These are phyloP conservation scores for Cryphonectria nitschkei DNA, from an alignment of 2,329 filamentous ascomycete genomes.

Conservation along the genomic window DNA sequence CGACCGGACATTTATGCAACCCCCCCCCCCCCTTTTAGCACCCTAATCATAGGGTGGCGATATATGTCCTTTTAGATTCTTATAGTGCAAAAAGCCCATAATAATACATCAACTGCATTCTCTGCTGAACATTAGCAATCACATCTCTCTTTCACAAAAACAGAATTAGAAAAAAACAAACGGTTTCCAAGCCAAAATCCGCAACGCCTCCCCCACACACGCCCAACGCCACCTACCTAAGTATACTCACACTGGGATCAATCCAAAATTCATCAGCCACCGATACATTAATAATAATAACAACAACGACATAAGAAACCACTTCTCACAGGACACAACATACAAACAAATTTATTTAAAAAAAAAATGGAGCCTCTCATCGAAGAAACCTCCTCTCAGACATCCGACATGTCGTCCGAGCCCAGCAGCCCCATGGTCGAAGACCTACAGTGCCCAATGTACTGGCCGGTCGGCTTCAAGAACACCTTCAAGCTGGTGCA, in stretches of 20 bases:
- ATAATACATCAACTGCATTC: neutral
- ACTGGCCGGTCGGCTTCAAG: conserved; percentile 29
- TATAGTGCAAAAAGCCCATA: neutral
- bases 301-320: neutral
- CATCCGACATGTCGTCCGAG: conserved; percentile 12
- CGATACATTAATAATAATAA: neutral
- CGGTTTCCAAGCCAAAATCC: neutral
- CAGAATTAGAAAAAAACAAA: neutral
- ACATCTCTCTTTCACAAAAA: neutral
- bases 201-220: neutral
- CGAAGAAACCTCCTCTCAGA: conserved; percentile 18
- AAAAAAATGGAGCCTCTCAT: conserved; percentile 15
- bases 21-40: neutral
- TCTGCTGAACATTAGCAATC: neutral
- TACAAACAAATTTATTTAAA: too few relatives aligned
- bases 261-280: neutral
- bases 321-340: too few relatives aligned
- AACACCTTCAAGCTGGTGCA: conserved; percentile 34
- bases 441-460: conserved; percentile 25
- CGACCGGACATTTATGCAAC: conserved; percentile 6
- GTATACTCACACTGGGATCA: neutral
- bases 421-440: conserved; percentile 22
- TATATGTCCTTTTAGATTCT: neutral
- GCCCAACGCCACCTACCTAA: neutral
- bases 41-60: neutral